Evolutionary conservation across 2,329 filamentous ascomycete genomes (phyloP).

Genomic region (Aspergillus bombycis): DNA sequence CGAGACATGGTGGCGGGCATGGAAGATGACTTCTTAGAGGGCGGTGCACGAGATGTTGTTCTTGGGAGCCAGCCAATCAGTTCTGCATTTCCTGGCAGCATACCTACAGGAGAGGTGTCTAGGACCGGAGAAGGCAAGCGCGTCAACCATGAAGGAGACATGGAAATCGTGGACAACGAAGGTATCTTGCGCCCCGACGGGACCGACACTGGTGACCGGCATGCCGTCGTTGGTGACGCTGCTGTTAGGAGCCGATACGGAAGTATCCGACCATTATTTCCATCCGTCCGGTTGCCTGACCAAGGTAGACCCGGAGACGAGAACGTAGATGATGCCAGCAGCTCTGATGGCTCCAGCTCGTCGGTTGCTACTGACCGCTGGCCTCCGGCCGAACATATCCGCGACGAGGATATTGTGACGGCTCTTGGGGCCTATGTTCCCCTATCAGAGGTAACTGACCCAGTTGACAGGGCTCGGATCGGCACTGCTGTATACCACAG

Average conservation of each 20-base stretch:
- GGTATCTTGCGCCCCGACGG: conserved; percentile 63
- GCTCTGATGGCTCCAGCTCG: conserved; percentile 28
- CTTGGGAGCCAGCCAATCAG: conserved; percentile 76
- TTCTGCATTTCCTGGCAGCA: conserved; percentile 72
- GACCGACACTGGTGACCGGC: conserved; percentile 63
- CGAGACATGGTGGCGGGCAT: conserved; percentile 77
- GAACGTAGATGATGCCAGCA: conserved; percentile 11
- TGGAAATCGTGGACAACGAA: conserved; percentile 64
- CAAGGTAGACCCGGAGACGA: conserved; percentile 13
- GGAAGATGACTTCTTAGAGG: conserved; percentile 76
- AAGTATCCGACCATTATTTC: conserved; percentile 36
- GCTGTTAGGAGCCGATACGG: conserved; percentile 43
- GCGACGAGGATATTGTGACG: conserved; percentile 44
- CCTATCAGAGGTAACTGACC: conserved; percentile 46
- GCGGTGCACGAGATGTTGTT: conserved; percentile 75
- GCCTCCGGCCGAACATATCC: conserved; percentile 44
- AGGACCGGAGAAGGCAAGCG: conserved; percentile 68
- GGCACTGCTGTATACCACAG: conserved; percentile 42
- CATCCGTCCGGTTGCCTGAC: conserved; percentile 27
- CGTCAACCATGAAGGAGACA: conserved; percentile 64
- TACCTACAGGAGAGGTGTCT: conserved; percentile 65
- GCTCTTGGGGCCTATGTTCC: conserved; percentile 47
- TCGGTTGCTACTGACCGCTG: conserved; percentile 38
- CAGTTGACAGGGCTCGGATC: conserved; percentile 45
- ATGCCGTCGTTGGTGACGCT: conserved; percentile 61